Percentiles rank a stretch among this genome's conserved stretches.
Evolutionary conservation across 1,139 yeast genomes (phyloP).

Genomic region (Lodderomyces orthopsilosis): DNA sequence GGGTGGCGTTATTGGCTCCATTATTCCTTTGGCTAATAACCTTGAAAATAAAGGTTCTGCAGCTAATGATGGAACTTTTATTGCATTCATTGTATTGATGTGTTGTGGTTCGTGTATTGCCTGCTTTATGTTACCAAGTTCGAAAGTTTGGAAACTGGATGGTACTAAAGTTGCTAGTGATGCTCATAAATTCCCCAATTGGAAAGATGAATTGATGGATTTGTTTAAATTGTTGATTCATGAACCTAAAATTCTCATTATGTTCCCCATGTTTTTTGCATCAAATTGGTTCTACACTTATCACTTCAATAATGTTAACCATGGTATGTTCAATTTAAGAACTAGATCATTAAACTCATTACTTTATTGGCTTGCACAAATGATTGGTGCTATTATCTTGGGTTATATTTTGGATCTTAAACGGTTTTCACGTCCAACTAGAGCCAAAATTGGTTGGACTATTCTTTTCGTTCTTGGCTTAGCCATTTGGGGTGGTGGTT

Average conservation of each 20-base stretch:
- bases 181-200: slow-evolving; percentile 43
- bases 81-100: slow-evolving; percentile 58
- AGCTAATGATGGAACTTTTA: slow-evolving; percentile 54
- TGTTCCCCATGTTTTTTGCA: slow-evolving; percentile 62
- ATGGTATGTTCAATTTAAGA: slow-evolving; percentile 54
- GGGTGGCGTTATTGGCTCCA: slow-evolving; percentile 60
- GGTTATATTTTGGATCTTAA: slow-evolving; percentile 49
- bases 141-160: slow-evolving; percentile 50
- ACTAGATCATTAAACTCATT: slow-evolving; percentile 60
- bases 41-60: slow-evolving; percentile 33
- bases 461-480: slow-evolving; percentile 40
- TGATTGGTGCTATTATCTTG: slow-evolving; percentile 52
- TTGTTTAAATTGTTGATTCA: slow-evolving; percentile 37
- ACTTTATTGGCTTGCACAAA: slow-evolving; percentile 60
- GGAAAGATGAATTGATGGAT: slow-evolving; percentile 45
- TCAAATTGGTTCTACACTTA: slow-evolving; percentile 68
- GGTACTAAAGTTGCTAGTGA: slow-evolving; percentile 44
- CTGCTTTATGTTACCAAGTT: slow-evolving; percentile 46
- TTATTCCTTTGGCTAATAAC: slow-evolving; percentile 55
- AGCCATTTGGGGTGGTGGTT: slow-evolving; percentile 65
- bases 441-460: slow-evolving; percentile 49
- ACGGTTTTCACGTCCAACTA: slow-evolving; percentile 35
- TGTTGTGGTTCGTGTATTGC: slow-evolving; percentile 47
- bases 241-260: slow-evolving; percentile 46
- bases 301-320: slow-evolving; percentile 59